phyloP scores from a whole-genome alignment of 495 filamentous ascomycete genomes.

The Penicillium paxilli region DNA sequence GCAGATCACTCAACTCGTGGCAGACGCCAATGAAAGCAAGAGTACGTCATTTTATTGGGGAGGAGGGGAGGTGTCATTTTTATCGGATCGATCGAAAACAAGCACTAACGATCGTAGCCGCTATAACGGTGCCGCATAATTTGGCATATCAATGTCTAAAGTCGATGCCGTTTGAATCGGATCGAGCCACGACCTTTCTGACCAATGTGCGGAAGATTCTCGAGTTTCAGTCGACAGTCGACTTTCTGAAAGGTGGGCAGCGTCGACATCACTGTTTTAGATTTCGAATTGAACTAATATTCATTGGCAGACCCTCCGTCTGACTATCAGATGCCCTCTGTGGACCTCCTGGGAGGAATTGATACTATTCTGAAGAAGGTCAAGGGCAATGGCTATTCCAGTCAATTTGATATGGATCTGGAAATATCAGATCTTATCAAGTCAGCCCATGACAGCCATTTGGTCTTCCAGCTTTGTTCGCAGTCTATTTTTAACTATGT shows the following conservation, averaged over 20 bases:
- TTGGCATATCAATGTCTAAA: conserved; percentile 53
- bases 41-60: conserved; percentile 10
- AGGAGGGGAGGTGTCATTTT: neutral
- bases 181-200: conserved; percentile 50
- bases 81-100: neutral
- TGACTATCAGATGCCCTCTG: conserved; percentile 53
- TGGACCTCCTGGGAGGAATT: conserved; percentile 51
- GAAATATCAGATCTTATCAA: conserved; percentile 39
- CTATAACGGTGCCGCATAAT: conserved; percentile 17
- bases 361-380: conserved; percentile 43
- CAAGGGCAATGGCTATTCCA: conserved; percentile 32
- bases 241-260: conserved; percentile 44
- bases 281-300: conserved; percentile 2
- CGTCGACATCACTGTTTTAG: neutral
- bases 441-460: conserved; percentile 52
- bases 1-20: conserved; percentile 19
- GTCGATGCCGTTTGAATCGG: conserved; percentile 56
- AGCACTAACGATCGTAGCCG: conserved; percentile 19
- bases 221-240: conserved; percentile 57
- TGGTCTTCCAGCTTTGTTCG: conserved; percentile 32
- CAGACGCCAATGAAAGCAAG: conserved; percentile 16
- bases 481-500: conserved; percentile 25
- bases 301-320: conserved; percentile 41
- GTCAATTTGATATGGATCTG: conserved; percentile 53
- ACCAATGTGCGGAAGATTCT: conserved; percentile 55